These are phyloP conservation scores for Trametes sanguinea DNA, from an alignment of 768 basidiomycete genomes.

Conservation along the genomic window DNA sequence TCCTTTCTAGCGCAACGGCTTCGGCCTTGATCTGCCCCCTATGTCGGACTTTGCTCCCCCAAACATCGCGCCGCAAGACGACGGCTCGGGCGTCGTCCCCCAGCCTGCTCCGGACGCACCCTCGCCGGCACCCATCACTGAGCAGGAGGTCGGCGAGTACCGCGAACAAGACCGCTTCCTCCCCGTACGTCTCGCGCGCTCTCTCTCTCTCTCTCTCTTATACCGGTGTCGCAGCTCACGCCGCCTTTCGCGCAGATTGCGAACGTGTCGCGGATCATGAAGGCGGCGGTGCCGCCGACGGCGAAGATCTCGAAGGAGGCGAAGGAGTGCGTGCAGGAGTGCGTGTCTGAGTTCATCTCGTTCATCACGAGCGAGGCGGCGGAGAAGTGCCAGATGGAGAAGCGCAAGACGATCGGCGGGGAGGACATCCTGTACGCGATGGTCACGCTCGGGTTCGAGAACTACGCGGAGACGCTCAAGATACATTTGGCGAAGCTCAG, in stretches of 20 bases:
- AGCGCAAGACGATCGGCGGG: slow-evolving; percentile 96
- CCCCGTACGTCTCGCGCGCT: slow-evolving; percentile 56
- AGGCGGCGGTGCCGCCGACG: slow-evolving; percentile 80
- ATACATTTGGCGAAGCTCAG: slow-evolving; percentile 90
- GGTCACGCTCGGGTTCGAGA: slow-evolving; percentile 89
- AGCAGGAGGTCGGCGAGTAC: slow-evolving; percentile 92
- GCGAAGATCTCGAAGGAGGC: slow-evolving; percentile 98
- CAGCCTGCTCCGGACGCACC: slow-evolving; percentile 42
- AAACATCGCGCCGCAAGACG: slow-evolving; percentile 39
- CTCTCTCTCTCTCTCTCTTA: no score
- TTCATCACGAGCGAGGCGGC: slow-evolving; percentile 98
- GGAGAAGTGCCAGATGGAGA: slow-evolving; percentile 92
- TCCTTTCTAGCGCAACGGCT: not conserved
- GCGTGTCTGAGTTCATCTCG: slow-evolving; percentile 96
- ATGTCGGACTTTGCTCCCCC: slow-evolving; percentile 36
- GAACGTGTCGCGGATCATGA: slow-evolving; percentile 98
- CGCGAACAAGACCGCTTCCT: slow-evolving; percentile 93
- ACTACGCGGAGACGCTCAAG: slow-evolving; percentile 90
- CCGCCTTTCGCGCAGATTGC: slow-evolving; percentile 65
- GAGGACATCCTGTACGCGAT: slow-evolving; percentile 98
- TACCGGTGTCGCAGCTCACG: slow-evolving; percentile 10
- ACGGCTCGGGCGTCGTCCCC: slow-evolving; percentile 34
- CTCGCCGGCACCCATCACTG: slow-evolving; percentile 76
- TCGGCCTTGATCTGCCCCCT: not conserved
- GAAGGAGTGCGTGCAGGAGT: slow-evolving; percentile 98